Base-by-base conservation (phyloP, 768 basidiomycete species). In the Saitozyma podzolica region DNA sequence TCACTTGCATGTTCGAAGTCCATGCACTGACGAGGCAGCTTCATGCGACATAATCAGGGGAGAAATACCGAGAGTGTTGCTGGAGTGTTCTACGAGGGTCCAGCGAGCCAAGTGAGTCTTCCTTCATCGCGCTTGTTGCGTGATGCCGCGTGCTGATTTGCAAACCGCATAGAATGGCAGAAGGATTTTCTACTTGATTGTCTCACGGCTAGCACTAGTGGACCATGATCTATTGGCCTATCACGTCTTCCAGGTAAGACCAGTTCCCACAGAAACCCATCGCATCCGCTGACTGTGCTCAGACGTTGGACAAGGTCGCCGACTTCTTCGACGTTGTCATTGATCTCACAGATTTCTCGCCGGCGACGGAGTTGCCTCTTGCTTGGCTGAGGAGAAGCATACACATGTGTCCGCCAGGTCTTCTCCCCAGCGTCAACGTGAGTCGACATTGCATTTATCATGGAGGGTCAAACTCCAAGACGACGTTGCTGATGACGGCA, bases 71-170 rank as follows among this genome's bases (percentile, higher is more conserved):
- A 70, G 9, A 64, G 50, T 49, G 72, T 72, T 3, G 41, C 63
- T 8, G 47, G 54, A n/a, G 73, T 65, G 0, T 76, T 76, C 58
- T 76, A 74, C 49, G 75, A 76, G 39, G 75, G 75, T 8, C 72
- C 72, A 19, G 64, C 66, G 7, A 74, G 70, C 56, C 74, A 76
- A 56, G 72, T 74, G 54, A 56, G 69, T 55, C 16, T n/a, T 48
- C 17, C 17, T 17, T 14, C 14, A 48, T 14, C 47, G 14, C 17
- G 14, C 47, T 19, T 45, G 10, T 8, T 39, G 16, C 3, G 8
- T 40, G 53, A 45, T 39, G 6, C 19, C 40, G 42, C 29, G 20
- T 8, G 40, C 56, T 61, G 51, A 59, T 29, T 6, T 9, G 29
- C 29, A 29, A 29, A 29, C 29, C 29, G 29, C 3, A 6, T 29